Percentiles rank a stretch among this genome's conserved stretches.
These are phyloP conservation scores for Byssothecium circinans DNA, from an alignment of 2,329 filamentous ascomycete genomes.

Conservation along the genomic window DNA sequence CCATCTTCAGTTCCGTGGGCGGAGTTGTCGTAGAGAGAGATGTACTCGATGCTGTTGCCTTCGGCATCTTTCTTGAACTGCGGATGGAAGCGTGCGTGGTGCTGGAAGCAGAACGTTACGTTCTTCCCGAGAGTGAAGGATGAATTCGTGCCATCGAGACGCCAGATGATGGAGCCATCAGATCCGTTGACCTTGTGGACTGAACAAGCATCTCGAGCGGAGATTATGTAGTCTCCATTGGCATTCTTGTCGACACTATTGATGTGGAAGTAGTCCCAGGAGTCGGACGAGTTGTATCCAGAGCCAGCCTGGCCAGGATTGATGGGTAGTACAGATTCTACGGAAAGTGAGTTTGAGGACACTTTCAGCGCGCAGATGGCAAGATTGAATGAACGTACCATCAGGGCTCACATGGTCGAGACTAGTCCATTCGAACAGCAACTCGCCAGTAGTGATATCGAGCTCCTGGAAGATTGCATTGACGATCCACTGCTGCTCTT, in stretches of 20 bases:
- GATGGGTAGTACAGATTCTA: slow-evolving; percentile 33
- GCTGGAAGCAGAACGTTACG: slow-evolving; percentile 56
- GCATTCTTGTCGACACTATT: slow-evolving; percentile 37
- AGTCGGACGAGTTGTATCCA: slow-evolving; percentile 32
- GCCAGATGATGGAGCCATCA: slow-evolving; percentile 29
- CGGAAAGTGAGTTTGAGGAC: no score
- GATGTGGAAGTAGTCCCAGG: slow-evolving; percentile 48
- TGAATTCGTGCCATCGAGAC: slow-evolving; percentile 26
- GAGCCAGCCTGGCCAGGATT: slow-evolving; percentile 20
- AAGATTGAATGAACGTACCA: slow-evolving; percentile 26
- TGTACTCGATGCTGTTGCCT: slow-evolving; percentile 39
- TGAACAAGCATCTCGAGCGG: slow-evolving; percentile 19
- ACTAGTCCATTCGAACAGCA: slow-evolving; percentile 47
- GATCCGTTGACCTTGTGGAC: slow-evolving; percentile 22
- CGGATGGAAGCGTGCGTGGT: slow-evolving; percentile 38
- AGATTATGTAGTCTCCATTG: slow-evolving; percentile 25
- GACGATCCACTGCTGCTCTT: slow-evolving; percentile 44
- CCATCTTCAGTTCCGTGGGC: slow-evolving; percentile 14
- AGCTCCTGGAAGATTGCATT: slow-evolving; percentile 51
- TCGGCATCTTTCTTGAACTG: slow-evolving; percentile 30
- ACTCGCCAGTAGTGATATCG: slow-evolving; percentile 44
- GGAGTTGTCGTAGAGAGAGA: slow-evolving; percentile 48
- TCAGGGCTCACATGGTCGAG: slow-evolving; percentile 36
- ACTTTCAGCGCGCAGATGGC: slow-evolving; percentile 5
- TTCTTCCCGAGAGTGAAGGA: slow-evolving; percentile 41